Evolutionary conservation across 805 yeast genomes (phyloP).

Genomic region (Metschnikowia lachancei): DNA sequence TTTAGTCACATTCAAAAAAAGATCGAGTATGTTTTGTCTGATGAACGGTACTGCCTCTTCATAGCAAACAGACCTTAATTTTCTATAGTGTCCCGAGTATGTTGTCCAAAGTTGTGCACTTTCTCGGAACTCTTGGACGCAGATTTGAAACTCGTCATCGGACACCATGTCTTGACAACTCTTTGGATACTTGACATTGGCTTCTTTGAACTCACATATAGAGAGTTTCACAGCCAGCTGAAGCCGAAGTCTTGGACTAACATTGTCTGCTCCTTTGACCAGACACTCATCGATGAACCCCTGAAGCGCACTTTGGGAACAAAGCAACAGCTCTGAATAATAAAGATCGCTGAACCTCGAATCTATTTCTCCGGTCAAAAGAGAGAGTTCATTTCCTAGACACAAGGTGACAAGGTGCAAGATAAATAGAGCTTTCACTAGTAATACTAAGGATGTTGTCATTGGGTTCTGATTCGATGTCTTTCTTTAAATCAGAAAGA

Average conservation of each 20-base stretch:
- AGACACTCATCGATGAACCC: slow-evolving; percentile 42
- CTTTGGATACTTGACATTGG: slow-evolving; percentile 37
- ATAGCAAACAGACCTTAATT: slow-evolving; percentile 50
- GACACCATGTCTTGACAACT: slow-evolving; percentile 21
- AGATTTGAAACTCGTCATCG: slow-evolving; percentile 26
- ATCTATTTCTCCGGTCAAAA: slow-evolving; percentile 1
- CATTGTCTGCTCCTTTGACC: slow-evolving; percentile 37
- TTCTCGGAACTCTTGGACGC: slow-evolving; percentile 42
- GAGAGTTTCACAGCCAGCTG: slow-evolving; percentile 48
- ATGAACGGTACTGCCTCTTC: slow-evolving; percentile 52
- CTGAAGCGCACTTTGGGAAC: slow-evolving; percentile 35
- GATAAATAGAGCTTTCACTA: not conserved
- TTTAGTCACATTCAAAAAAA: slow-evolving; percentile 48
- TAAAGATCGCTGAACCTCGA: slow-evolving; percentile 5
- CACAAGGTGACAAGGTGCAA: not conserved
- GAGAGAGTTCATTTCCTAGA: slow-evolving; percentile 2
- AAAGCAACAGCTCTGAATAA: slow-evolving; percentile 7
- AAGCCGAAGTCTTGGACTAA: slow-evolving; percentile 31
- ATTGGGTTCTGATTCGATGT: not conserved
- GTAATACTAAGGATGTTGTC: not conserved
- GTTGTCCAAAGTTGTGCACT: slow-evolving; percentile 71
- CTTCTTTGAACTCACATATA: slow-evolving; percentile 52
- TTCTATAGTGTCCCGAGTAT: slow-evolving; percentile 61
- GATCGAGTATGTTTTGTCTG: slow-evolving; percentile 46
- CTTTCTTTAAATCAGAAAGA: no score